Conservation (phyloP, 2,329 filamentous ascomycete species). For the Cadophora gregata region DNA sequence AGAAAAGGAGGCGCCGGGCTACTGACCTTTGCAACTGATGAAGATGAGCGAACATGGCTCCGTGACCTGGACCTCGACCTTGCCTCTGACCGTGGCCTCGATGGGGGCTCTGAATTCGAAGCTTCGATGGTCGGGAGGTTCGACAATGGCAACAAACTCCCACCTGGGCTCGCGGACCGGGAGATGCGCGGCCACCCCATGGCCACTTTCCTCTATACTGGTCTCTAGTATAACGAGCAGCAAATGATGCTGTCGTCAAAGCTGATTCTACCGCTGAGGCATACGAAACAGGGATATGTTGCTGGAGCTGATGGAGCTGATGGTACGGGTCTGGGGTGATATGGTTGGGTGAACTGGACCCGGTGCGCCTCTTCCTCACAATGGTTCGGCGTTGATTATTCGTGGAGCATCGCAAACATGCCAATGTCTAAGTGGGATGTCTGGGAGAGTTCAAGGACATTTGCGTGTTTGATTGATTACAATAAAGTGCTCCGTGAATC, state of each 20-base stretch:
- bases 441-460: neutral
- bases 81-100: conserved; percentile 36
- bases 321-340: neutral
- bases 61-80: conserved; percentile 36
- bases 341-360: neutral
- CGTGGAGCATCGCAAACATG: neutral
- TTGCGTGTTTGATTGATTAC: neutral
- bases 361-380: neutral
- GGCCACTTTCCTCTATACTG: conserved; percentile 20
- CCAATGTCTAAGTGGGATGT: neutral
- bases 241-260: conserved; percentile 43
- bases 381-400: neutral
- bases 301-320: conserved; percentile 11
- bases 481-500: neutral
- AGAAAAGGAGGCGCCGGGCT: neutral
- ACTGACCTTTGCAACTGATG: conserved; percentile 44
- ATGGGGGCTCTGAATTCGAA: conserved; percentile 36
- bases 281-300: conserved; percentile 34
- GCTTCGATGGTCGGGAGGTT: conserved; percentile 39
- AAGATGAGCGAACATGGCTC: conserved; percentile 41
- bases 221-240: conserved; percentile 39
- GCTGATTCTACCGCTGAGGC: conserved; percentile 41
- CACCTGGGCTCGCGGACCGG: conserved; percentile 40
- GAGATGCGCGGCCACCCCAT: conserved; percentile 44
- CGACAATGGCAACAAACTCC: conserved; percentile 39